Evolutionary conservation across 2,329 filamentous ascomycete genomes (phyloP).

Genomic region (Colletotrichum incanum): DNA sequence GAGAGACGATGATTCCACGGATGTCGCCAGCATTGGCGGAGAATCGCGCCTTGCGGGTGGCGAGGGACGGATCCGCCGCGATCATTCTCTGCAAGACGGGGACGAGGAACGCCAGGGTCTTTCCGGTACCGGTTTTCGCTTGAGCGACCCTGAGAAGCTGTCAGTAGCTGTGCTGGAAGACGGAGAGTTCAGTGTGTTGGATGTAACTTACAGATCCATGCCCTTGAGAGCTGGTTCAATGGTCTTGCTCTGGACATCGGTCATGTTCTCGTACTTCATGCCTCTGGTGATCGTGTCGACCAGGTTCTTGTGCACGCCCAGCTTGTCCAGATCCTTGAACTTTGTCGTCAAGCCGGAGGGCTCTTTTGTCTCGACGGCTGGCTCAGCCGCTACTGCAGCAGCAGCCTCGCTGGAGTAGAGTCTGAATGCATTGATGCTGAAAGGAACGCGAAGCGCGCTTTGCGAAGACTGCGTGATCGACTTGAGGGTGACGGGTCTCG

Average conservation of each 20-base stretch:
- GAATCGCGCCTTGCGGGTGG: constrained; percentile 57
- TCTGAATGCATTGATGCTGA: constrained; percentile 43
- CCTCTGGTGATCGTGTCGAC: constrained; percentile 78
- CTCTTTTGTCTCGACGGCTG: constrained; percentile 23
- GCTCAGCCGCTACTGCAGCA: constrained; percentile 47
- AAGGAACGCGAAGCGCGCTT: constrained; percentile 23
- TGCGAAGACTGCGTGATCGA: constrained; percentile 35
- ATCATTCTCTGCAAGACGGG: constrained; percentile 88
- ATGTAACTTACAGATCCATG: constrained; percentile 80
- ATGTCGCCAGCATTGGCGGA: constrained; percentile 69
- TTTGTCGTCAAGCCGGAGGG: constrained; percentile 45
- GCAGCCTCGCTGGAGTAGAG: constrained; percentile 59
- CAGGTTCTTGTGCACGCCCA: constrained; percentile 75
- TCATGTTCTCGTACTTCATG: constrained; percentile 89
- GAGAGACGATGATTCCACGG: constrained; percentile 81
- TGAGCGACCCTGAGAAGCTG: constrained; percentile 79
- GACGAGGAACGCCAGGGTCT: constrained; percentile 93
- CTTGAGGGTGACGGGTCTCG: constrained; percentile 38
- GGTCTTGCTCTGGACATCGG: constrained; percentile 89
- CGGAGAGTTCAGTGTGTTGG: constrained; percentile 23
- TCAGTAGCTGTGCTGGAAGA: constrained; percentile 44
- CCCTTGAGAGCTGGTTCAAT: constrained; percentile 86
- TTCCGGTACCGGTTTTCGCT: constrained; percentile 96
- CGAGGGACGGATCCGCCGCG: constrained; percentile 73
- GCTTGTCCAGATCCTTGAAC: constrained; percentile 59